phyloP scores from a whole-genome alignment of 768 basidiomycete genomes.

The Boletus insuetus region DNA sequence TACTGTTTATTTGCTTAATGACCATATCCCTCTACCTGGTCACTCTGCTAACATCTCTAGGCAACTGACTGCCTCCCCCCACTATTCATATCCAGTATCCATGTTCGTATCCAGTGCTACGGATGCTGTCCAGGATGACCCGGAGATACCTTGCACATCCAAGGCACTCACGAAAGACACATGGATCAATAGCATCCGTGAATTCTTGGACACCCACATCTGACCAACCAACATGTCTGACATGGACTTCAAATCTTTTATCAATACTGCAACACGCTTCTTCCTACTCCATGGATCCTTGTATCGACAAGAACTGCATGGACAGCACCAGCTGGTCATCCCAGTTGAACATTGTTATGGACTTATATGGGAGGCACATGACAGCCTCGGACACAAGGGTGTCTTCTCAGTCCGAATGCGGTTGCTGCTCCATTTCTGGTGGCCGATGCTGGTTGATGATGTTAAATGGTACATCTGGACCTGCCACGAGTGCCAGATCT shows the following conservation, averaged over 20 bases:
- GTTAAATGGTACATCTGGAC: neutral
- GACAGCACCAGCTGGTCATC: no score
- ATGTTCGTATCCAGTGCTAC: fast-evolving
- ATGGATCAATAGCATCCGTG: no score
- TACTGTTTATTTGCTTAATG: neutral
- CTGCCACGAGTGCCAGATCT: neutral
- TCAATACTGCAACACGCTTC: neutral
- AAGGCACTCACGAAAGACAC: no score
- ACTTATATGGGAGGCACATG: neutral
- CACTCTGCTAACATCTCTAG: no score
- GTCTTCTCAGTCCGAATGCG: neutral
- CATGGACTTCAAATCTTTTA: neutral
- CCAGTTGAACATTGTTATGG: neutral
- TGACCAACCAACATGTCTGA: neutral
- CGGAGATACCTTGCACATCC: no score
- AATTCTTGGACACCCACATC: no score
- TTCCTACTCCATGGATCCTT: neutral
- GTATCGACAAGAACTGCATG: neutral
- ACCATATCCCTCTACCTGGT: neutral
- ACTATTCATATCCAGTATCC: no score
- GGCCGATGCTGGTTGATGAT: neutral
- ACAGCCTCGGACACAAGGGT: neutral
- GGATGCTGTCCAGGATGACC: no score
- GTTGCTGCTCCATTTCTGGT: neutral
- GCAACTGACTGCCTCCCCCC: no score